phyloP scores from a whole-genome alignment of 371 early-diverging fungal species.

The Mortierella sp. region DNA sequence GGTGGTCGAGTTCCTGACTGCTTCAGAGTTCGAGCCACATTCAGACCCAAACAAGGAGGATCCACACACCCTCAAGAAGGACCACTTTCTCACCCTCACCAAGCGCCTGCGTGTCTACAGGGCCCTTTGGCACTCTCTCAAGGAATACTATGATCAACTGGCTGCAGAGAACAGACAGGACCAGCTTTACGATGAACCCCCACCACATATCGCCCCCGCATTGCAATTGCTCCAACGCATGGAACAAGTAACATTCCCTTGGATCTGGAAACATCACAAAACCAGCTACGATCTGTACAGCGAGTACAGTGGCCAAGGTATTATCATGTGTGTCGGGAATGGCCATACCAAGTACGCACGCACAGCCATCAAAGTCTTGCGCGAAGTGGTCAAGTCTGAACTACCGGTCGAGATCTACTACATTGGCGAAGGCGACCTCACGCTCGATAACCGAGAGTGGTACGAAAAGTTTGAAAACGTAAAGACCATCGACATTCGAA shows the following conservation, averaged over 20 bases:
- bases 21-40: slow-evolving; percentile 13
- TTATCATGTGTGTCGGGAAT: slow-evolving; percentile 78
- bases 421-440: slow-evolving; percentile 65
- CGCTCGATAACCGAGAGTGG: slow-evolving; percentile 52
- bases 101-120: slow-evolving; percentile 41
- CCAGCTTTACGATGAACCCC: slow-evolving; percentile 28
- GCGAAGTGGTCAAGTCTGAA: slow-evolving; percentile 62
- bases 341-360: slow-evolving; percentile 70
- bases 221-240: slow-evolving; percentile 29
- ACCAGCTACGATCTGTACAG: slow-evolving; percentile 25
- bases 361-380: slow-evolving; percentile 64
- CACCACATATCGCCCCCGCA: slow-evolving; percentile 36
- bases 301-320: slow-evolving; percentile 60
- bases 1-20: slow-evolving; percentile 26
- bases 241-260: slow-evolving; percentile 42
- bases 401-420: slow-evolving; percentile 82
- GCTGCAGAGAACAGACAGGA: slow-evolving; percentile 9
- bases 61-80: slow-evolving; percentile 5
- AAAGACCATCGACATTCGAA: slow-evolving; percentile 60
- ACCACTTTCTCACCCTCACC: slow-evolving; percentile 33
- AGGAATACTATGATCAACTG: slow-evolving; percentile 24
- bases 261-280: slow-evolving; percentile 26
- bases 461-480: slow-evolving; percentile 61
- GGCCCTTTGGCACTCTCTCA: slow-evolving; percentile 29
- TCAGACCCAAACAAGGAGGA: slow-evolving; percentile 1